A percentile compares a stretch with the other conserved stretches of the same genome.
Conservation (phyloP, 106 monocot species). For the Agapanthus africanus region DNA sequence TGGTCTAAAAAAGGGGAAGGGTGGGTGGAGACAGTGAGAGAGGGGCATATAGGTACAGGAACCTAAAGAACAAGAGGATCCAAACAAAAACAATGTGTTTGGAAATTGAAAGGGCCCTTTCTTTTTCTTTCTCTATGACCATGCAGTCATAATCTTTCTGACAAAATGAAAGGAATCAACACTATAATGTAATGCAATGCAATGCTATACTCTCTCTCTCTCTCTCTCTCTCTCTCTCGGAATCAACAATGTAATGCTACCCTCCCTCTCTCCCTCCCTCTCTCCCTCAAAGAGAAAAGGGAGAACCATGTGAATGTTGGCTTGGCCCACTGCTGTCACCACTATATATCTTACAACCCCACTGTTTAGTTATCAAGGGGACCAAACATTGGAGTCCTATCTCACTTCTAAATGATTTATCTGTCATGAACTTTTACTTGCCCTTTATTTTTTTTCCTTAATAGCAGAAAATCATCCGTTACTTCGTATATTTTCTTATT, state of each 20-base stretch:
- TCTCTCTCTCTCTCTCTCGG: not conserved
- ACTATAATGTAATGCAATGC: too few relatives aligned
- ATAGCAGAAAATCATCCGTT: too few relatives aligned
- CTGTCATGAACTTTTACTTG: too few relatives aligned
- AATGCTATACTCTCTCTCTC: not conserved
- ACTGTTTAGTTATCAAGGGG: too few relatives aligned
- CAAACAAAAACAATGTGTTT: too few relatives aligned
- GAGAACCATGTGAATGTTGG: not conserved
- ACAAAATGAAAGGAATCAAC: slow-evolving; percentile 5
- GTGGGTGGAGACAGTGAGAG: not conserved
- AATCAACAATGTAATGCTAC: not conserved
- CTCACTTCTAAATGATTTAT: too few relatives aligned
- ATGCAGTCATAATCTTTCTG: not conserved
- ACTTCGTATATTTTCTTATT: too few relatives aligned
- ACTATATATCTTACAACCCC: not conserved
- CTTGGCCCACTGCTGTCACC: not conserved
- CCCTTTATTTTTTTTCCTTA: too few relatives aligned
- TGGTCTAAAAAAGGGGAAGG: not conserved
- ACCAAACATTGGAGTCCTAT: too few relatives aligned
- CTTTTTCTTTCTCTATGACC: not conserved
- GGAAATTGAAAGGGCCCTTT: not conserved
- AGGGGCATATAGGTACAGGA: not conserved
- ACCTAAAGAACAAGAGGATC: slow-evolving; percentile 1
- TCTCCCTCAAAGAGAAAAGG: not conserved
- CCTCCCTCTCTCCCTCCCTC: not conserved